phyloP scores from a whole-genome alignment of 129 eudicot genomes.

The Silybum marianum region DNA sequence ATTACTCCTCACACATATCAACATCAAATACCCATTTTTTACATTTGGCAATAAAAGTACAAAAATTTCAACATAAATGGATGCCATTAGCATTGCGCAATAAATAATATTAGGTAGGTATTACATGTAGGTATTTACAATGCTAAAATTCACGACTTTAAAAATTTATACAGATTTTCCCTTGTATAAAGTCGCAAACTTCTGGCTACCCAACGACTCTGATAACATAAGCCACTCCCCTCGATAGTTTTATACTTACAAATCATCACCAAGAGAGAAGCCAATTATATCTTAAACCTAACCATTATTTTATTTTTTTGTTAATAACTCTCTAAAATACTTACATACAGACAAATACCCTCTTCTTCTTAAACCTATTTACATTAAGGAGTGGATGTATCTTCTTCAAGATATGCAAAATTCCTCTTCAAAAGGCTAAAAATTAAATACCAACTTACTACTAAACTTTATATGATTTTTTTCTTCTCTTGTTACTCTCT shows the following conservation, averaged over 20 bases:
- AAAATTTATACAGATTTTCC: constrained; percentile 36
- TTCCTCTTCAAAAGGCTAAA: constrained; percentile 33
- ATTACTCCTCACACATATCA: no score
- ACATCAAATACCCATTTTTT: no score
- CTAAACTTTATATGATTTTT: background rate
- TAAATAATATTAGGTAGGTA: background rate
- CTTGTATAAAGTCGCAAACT: constrained; percentile 42
- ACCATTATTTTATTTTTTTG: constrained; percentile 16
- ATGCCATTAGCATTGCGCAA: no score
- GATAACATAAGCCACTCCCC: constrained; percentile 39
- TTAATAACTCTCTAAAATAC: constrained; percentile 32
- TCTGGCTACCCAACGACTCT: constrained; percentile 20
- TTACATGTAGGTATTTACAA: constrained; percentile 24
- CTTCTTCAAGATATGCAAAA: constrained; percentile 43
- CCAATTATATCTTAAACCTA: constrained; percentile 29
- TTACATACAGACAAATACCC: constrained; percentile 28
- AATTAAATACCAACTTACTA: constrained; percentile 25
- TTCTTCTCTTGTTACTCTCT: constrained; percentile 3
- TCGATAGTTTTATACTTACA: constrained; percentile 51
- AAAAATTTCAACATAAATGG: no score
- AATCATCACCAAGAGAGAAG: constrained; percentile 42
- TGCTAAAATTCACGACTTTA: constrained; percentile 21
- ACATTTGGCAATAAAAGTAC: no score
- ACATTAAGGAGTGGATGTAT: constrained; percentile 27
- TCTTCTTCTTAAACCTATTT: constrained; percentile 35